Evolutionary conservation across 768 basidiomycete species (phyloP), one percentile per base, ranked within the genome.

Genomic region (Phylloporus sp.): DNA sequence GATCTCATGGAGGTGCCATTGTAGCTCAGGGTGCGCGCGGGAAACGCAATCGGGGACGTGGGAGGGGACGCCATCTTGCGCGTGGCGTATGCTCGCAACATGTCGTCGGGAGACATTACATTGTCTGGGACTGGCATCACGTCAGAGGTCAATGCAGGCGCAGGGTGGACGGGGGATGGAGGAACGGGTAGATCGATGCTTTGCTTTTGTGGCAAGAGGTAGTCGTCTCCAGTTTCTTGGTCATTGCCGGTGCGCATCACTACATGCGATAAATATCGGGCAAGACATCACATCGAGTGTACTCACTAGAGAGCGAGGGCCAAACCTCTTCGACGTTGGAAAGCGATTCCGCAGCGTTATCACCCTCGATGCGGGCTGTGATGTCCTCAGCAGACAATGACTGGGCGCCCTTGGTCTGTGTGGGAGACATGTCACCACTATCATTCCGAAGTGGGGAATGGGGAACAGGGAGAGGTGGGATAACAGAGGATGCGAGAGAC

Each of bases 31-130:
- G 57, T 45, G 22, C 61, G 70, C 2, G 56, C 38, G 11, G 68
- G 68, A 47, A 68, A 71, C 18, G 68, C 54, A 13, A 71, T 60
- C 13, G 69, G 56, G 3, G 68, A 61, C 28, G 63, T 58, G 41
- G 70, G 68, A 54, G 69, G 70, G 23, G 70, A 71, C 11, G 60
- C 55, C 13, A 65, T 60, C 40, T 67, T 70, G 55, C 78, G 73
- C 24, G 73, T 78, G 6, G 86, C 86, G 53, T 88, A 89, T 1
- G 84, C 85, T 32, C 84, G 80, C 40, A 90, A 73, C 83, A 90
- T 86, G 23, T 80, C 88, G 62, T 91, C 88, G 4, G 88, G 88
- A 1, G 76, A 75, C 77, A 79, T 79, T 43, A 70, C 57, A 29
- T 59, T 72, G 2, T 68, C 73, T 23, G 76, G 72, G 60, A 72